Evolutionary conservation across 306 rosid genomes (phyloP).

Genomic region (Cucumis melo): DNA sequence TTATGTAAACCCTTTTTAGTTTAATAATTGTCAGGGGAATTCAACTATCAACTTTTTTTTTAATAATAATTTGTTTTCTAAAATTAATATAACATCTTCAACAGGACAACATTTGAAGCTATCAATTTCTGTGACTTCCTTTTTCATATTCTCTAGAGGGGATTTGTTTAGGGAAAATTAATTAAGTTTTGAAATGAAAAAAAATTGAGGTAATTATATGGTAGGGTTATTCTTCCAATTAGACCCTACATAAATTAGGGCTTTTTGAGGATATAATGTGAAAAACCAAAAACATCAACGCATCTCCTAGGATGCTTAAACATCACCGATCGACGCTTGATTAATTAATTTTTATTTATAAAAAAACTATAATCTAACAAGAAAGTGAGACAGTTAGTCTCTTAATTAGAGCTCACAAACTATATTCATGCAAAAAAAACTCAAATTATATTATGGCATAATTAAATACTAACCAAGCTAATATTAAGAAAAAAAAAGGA

Average conservation of each 20-base stretch:
- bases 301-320: too few species aligned
- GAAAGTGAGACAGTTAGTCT: too few species aligned
- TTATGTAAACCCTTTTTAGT: too few species aligned
- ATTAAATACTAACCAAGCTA: background rate
- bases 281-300: too few species aligned
- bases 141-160: background rate
- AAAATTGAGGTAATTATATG: background rate
- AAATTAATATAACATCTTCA: background rate
- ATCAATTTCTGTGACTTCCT: background rate
- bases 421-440: too few species aligned
- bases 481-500: background rate
- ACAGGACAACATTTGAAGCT: background rate
- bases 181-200: background rate
- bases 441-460: background rate
- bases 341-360: background rate
- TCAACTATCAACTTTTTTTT: too few species aligned
- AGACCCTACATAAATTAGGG: background rate
- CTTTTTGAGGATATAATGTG: too few species aligned
- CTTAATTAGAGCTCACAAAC: background rate
- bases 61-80: too few species aligned
- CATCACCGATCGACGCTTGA: background rate
- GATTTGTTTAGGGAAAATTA: background rate
- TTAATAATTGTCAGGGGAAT: too few species aligned
- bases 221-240: background rate
- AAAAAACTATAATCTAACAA: background rate